A percentile compares a stretch with the other conserved stretches of the same genome.
Conservation (phyloP, 139 green algal species). For the Coccomyxa sp. region DNA sequence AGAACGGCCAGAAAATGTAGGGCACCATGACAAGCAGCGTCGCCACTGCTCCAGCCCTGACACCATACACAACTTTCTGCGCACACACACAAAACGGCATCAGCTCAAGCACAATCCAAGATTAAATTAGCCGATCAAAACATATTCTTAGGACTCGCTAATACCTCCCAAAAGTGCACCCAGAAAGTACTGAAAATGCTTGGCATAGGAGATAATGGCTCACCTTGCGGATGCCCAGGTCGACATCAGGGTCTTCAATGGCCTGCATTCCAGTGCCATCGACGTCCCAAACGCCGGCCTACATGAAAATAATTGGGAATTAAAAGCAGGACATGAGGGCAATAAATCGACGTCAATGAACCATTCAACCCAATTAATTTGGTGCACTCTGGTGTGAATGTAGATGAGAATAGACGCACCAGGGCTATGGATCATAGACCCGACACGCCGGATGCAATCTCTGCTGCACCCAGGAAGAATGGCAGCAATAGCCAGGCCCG, state of each 20-base stretch:
- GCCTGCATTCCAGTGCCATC: constrained; percentile 28
- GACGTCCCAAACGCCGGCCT: constrained; percentile 28
- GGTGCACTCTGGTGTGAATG: neutral
- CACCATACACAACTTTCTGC: constrained; percentile 15
- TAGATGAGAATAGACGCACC: neutral
- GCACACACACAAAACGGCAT: neutral
- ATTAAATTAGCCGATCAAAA: neutral
- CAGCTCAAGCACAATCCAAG: neutral
- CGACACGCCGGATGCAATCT: constrained; percentile 23
- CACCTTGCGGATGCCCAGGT: constrained; percentile 14
- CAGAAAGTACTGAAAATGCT: neutral
- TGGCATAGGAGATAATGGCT: neutral
- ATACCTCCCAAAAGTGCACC: neutral
- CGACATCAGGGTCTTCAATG: constrained; percentile 1
- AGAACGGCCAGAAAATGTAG: constrained; percentile 26
- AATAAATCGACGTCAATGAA: neutral
- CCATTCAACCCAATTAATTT: neutral
- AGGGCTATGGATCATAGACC: constrained; percentile 45
- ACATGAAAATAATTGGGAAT: neutral
- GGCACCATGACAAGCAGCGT: constrained; percentile 26
- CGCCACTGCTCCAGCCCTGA: constrained; percentile 2
- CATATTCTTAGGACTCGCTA: neutral
- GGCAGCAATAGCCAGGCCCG: constrained; percentile 14
- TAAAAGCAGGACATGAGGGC: neutral
- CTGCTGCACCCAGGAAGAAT: constrained; percentile 24